Base-by-base conservation (phyloP, 768 basidiomycete genomes). In the Russula olivacea region DNA sequence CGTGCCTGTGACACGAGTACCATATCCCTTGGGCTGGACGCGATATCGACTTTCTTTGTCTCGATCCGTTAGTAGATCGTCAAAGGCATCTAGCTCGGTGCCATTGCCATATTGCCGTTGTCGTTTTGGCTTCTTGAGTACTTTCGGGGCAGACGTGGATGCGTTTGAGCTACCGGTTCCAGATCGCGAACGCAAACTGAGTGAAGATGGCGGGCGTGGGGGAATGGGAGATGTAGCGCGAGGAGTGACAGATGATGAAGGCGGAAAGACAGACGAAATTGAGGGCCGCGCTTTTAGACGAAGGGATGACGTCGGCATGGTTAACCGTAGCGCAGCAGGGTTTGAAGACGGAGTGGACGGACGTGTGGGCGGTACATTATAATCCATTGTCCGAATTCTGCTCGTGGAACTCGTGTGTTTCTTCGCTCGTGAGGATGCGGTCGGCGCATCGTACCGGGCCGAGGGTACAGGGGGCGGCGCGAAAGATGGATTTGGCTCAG, bases 61-160 rank as follows among this genome's bases (percentile, higher is more conserved):
- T 52, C 89, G 80, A 70, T 94, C 89, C 11, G 91, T 90, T 8
- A 86, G 86, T 47, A 96, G 80, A 72, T 97, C 94, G 30, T 95
- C 94, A 61, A 97, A 81, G 3, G 74, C 84, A 69, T 97, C 94
- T 57, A 97, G 76, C 72, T 96, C 94, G 11, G 91, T 93, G 15
- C 94, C 94, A 70, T 93, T 89, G 6, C 91, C 91, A 69, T 87
- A 93, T 15, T 83, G 83, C 57, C 84, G 79, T 65, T 80, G 81
- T 43, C 89, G 87, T 74, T 92, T 93, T 14, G 91, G 91, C 68
- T 85, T 79, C 58, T 86, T 83, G 28, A 93, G 75, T 14, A 91
- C 73, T 74, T 86, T 90, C 7, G 88, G 83, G 25, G 77, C 77
- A 38, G 77, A 79, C 3, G 81, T 70, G 80, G 78, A 41, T 72